Evolutionary conservation across 2,329 filamentous ascomycete genomes (phyloP), one percentile per base, ranked within the genome.

Genomic region (Dactylellina drechsleri): DNA sequence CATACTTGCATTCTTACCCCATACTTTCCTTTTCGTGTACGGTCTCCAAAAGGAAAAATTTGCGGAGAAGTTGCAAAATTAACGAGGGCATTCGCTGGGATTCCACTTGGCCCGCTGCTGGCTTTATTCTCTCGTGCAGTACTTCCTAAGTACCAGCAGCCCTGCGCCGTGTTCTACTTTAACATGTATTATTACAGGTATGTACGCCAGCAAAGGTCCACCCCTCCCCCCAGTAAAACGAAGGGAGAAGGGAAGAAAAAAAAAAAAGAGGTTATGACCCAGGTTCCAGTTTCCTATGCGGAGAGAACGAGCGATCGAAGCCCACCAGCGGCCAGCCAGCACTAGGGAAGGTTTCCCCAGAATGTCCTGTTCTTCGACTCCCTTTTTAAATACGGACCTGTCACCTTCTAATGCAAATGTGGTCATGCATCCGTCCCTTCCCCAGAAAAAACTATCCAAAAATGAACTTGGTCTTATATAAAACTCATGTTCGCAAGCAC

Each of bases 331-430:
- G 31, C 31, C 31, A 36, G 31, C 31, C 31, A 36, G 31, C 31
- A 13, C 47, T 52, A 57, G 36, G 43, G 28, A 54, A 57, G 56
- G 57, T 67, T 67, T 75, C 64, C 64, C 64, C 64, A 75, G 64
- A 68, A 62, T 26, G 49, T 67, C 62, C 70, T 62, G 62, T 62
- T 62, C 62, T 67, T 75, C 64, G 64, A 57, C 71, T 75, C 71
- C 62, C 71, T 75, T 75, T 67, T 75, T 75, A 75, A 75, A 75
- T 75, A 75, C 58, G 50, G 36, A 66, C 65, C 71, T 62, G 57
- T 67, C 71, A 68, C 64, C 64, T 23, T 64, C 65, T 67, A 56
- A 52, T 45, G 28, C 31, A 58, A 57, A 64, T 31, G 52, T 60
- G 16, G 52, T 47, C 36, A 56, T 75, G 71, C 71, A 75, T 74